phyloP scores from a whole-genome alignment of 176 grass and related monocot species.

The Oryza punctata region DNA sequence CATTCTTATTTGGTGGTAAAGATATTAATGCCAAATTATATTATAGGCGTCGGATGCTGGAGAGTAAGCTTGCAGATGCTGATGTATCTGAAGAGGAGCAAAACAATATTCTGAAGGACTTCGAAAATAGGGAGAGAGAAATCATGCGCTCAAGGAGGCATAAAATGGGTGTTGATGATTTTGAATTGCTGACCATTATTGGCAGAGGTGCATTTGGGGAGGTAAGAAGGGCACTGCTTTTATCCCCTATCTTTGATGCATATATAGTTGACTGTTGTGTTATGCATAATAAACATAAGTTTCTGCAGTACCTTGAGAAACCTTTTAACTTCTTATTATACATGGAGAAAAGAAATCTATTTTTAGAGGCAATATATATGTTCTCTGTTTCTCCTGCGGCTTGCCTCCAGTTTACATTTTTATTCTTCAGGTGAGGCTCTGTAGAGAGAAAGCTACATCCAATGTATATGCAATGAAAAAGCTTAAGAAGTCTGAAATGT shows the following conservation, averaged over 20 bases:
- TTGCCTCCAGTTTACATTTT: constrained; percentile 26
- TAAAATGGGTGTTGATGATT: constrained; percentile 87
- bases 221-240: constrained; percentile 35
- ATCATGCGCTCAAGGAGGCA: constrained; percentile 70
- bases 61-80: constrained; percentile 79
- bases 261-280: constrained; percentile 13
- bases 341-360: constrained; percentile 5
- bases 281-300: constrained; percentile 4
- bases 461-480: constrained; percentile 89
- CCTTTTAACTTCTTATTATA: background rate
- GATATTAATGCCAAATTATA: constrained; percentile 30
- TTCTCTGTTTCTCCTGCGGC: background rate
- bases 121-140: constrained; percentile 74
- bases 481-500: constrained; percentile 85
- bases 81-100: constrained; percentile 76
- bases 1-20: constrained; percentile 17
- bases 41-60: constrained; percentile 61
- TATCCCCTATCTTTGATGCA: background rate
- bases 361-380: constrained; percentile 2
- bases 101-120: constrained; percentile 61
- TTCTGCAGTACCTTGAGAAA: constrained; percentile 14
- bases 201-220: constrained; percentile 86
- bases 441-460: constrained; percentile 64
- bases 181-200: constrained; percentile 80
- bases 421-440: constrained; percentile 72